Conservation (phyloP, 2,329 filamentous ascomycete species). For the Trichoderma sp. region DNA sequence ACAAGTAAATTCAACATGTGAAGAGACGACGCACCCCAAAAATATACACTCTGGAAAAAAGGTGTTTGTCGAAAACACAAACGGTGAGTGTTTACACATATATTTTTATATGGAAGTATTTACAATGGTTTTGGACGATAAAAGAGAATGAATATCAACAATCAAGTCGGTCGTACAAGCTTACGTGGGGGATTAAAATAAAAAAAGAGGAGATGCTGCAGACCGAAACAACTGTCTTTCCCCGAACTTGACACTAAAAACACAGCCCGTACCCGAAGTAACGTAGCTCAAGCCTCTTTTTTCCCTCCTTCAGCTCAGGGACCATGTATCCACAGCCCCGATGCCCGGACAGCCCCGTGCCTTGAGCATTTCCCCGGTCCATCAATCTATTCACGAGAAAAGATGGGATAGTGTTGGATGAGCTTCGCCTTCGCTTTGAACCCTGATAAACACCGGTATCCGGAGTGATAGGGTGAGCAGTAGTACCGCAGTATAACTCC, state of each 20-base stretch:
- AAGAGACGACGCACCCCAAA: neutral
- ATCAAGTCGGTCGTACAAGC: neutral
- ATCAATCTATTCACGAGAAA: neutral
- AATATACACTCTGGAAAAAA: neutral
- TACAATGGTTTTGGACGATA: no score
- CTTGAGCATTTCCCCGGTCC: neutral
- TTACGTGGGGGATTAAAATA: neutral
- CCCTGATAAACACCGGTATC: neutral
- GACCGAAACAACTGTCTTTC: neutral
- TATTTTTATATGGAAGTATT: no score
- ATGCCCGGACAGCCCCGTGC: neutral
- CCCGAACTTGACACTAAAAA: neutral
- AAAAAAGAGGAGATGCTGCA: neutral
- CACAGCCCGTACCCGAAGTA: slow-evolving; percentile 5
- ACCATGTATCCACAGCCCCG: neutral
- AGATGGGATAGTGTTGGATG: neutral
- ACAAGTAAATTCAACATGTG: neutral
- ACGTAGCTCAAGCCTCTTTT: slow-evolving; percentile 1
- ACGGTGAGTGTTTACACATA: neutral
- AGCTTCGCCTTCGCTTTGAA: neutral
- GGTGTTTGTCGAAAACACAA: neutral
- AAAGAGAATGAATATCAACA: neutral
- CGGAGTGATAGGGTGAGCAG: neutral
- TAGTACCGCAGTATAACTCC: neutral
- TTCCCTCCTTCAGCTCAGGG: neutral